A percentile compares a stretch with the other conserved stretches of the same genome.
These are phyloP conservation scores for Sporothrix variecibatus DNA, from an alignment of 2,329 filamentous ascomycete genomes.

Conservation along the genomic window DNA sequence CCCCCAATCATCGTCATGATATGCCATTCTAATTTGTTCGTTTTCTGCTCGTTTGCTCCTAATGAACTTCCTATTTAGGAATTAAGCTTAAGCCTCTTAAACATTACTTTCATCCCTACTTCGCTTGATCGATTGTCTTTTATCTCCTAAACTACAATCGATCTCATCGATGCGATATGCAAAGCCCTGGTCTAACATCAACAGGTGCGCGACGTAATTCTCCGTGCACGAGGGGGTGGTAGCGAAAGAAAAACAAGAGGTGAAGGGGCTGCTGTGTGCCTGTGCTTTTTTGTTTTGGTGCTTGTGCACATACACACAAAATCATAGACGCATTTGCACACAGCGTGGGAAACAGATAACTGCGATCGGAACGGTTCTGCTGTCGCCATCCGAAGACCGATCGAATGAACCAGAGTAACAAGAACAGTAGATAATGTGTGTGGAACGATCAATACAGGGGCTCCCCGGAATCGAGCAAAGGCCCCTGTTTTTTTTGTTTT, in stretches of 20 bases:
- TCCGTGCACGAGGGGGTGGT: background rate
- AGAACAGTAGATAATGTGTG: background rate
- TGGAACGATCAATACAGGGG: background rate
- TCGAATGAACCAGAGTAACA: background rate
- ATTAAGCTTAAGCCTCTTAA: background rate
- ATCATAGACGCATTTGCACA: background rate
- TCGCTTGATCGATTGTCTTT: background rate
- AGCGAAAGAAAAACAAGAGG: background rate
- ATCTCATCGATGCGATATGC: background rate
- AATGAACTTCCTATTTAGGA: background rate
- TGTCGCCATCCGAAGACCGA: slow-evolving; percentile 1
- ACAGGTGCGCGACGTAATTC: background rate
- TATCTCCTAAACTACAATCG: background rate
- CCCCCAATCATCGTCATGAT: no score
- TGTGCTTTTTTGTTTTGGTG: background rate
- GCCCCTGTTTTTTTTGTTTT: background rate
- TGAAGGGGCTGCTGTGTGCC: background rate
- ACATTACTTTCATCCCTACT: background rate
- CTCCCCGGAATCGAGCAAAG: background rate
- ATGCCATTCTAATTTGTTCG: no score
- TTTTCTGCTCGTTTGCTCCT: background rate
- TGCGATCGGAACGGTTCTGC: background rate
- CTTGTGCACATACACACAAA: background rate
- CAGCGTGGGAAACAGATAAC: background rate
- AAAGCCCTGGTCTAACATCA: background rate